Evolutionary conservation across 2,329 filamentous ascomycete genomes (phyloP), one percentile per base, ranked within the genome.

Genomic region (Diaporthe citri): DNA sequence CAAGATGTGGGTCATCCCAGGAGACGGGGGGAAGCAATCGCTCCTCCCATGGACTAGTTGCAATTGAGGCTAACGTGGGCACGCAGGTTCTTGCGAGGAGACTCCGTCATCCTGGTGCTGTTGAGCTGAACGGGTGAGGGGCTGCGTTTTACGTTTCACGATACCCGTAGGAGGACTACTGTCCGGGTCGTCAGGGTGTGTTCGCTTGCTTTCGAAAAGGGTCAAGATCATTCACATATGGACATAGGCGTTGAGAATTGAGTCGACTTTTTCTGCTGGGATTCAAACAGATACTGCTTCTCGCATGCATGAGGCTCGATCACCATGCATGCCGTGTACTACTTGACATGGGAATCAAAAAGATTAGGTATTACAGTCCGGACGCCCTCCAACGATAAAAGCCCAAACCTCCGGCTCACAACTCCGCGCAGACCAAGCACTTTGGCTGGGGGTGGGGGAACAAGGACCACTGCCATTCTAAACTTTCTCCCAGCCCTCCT

Each of bases 51-150:
- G 31, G 31, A 34, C n/a, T 20, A 5, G 8, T 55, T 46, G 60
- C 66, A 56, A 55, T 10, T 39, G 75, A 77, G 74, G 57, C 51
- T 76, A 59, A 66, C 36, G n/a, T 43, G 36, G 43, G 25, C 72
- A 64, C 41, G 75, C 79, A 95, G 93, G 91, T 97, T 97, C 84
- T 85, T 97, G 78, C 89, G 95, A 83, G 95, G 95, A 76, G 95
- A 97, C 83, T 95, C 93, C 60, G 95, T 97, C 78, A 96, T 97
- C 80, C 87, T 97, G 79, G 95, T 97, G 76, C 87, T 97, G 80
- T 88, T 97, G 82, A 96, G 94, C 87, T 96, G 71, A 79, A 67
- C 62, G 57, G n/a, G n/a, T n/a, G n/a, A 22, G 41, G 46, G n/a
- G 48, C 13, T 69, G 46, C 25, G 39, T 48, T 60, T 75, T 69